Evolutionary conservation across 768 basidiomycete species (phyloP).

Genomic region (Cystofilobasidium ferigula): DNA sequence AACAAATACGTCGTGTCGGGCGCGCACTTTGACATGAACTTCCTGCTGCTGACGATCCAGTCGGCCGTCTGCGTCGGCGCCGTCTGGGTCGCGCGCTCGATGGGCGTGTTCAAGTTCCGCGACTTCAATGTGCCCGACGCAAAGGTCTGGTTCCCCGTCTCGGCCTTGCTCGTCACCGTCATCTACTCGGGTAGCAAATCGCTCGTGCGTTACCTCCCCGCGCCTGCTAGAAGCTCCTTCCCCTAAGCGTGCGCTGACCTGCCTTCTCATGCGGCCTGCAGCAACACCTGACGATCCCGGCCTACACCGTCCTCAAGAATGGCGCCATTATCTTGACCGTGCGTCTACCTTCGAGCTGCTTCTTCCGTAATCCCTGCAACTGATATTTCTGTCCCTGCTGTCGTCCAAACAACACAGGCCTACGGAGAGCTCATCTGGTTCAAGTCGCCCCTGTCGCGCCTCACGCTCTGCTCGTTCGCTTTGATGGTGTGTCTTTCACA

Average conservation of each 20-base stretch:
- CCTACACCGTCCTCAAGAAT: conserved; percentile 99
- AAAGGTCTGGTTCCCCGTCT: conserved; percentile 88
- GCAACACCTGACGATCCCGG: conserved; percentile 95
- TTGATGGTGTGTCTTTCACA: conserved; percentile 59
- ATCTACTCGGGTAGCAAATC: conserved; percentile 98
- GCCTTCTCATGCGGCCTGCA: conserved; percentile 35
- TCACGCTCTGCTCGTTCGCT: conserved; percentile 79
- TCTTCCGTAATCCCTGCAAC: not conserved
- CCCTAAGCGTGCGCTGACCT: no score
- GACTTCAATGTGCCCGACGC: conserved; percentile 72
- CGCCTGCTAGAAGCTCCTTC: not conserved
- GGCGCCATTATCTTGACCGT: conserved; percentile 98
- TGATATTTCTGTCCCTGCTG: conserved; percentile 1
- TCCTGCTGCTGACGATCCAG: conserved; percentile 82
- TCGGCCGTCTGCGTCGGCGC: conserved; percentile 73
- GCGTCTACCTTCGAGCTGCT: conserved; percentile 34
- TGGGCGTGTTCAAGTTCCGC: conserved; percentile 63
- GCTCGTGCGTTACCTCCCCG: conserved; percentile 56
- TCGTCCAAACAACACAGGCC: no score
- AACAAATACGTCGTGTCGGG: conserved; percentile 81
- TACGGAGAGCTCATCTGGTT: conserved; percentile 98
- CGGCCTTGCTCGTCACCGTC: conserved; percentile 76
- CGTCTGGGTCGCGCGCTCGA: conserved; percentile 42
- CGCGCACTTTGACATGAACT: conserved; percentile 87
- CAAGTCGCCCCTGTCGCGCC: conserved; percentile 69